phyloP scores from a whole-genome alignment of 768 basidiomycete genomes.

The Antrodiella citrinella region DNA sequence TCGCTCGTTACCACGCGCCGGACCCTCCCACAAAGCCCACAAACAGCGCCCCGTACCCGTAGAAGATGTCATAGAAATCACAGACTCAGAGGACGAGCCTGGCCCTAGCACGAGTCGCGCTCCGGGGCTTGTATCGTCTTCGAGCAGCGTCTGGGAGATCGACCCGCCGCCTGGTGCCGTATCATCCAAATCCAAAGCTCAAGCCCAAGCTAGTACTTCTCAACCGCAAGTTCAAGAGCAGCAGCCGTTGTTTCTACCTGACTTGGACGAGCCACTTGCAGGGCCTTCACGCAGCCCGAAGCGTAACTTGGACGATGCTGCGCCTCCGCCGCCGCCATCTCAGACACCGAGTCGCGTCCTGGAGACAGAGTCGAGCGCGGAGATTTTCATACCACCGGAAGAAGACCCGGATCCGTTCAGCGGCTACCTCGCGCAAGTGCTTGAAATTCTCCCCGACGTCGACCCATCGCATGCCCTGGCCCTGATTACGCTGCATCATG shows the following conservation, averaged over 20 bases:
- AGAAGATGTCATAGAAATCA: conserved; percentile 39
- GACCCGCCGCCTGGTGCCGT: background rate
- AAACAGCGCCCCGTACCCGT: background rate
- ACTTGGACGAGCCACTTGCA: too few relatives aligned
- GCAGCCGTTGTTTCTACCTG: too few relatives aligned
- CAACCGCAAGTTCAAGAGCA: too few relatives aligned
- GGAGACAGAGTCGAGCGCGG: background rate
- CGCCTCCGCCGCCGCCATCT: background rate
- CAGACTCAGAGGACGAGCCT: conserved; percentile 34
- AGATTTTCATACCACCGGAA: background rate
- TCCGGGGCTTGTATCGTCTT: background rate
- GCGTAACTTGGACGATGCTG: too few relatives aligned
- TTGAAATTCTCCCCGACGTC: conserved; percentile 69
- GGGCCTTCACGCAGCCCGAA: too few relatives aligned
- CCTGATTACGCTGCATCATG: conserved; percentile 39
- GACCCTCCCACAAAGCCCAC: background rate
- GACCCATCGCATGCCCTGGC: conserved; percentile 41
- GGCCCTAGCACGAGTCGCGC: conserved; percentile 2
- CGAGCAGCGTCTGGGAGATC: conserved; percentile 7
- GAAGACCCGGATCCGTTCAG: conserved; percentile 6
- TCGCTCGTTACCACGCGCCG: background rate
- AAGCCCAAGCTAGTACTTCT: too few relatives aligned
- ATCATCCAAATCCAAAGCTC: too few relatives aligned
- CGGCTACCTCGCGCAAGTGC: conserved; percentile 37
- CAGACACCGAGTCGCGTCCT: background rate